A percentile compares a stretch with the other conserved stretches of the same genome.
Evolutionary conservation across 208 protist species (phyloP).

Genomic region (Trypanosoma platydactyli): DNA sequence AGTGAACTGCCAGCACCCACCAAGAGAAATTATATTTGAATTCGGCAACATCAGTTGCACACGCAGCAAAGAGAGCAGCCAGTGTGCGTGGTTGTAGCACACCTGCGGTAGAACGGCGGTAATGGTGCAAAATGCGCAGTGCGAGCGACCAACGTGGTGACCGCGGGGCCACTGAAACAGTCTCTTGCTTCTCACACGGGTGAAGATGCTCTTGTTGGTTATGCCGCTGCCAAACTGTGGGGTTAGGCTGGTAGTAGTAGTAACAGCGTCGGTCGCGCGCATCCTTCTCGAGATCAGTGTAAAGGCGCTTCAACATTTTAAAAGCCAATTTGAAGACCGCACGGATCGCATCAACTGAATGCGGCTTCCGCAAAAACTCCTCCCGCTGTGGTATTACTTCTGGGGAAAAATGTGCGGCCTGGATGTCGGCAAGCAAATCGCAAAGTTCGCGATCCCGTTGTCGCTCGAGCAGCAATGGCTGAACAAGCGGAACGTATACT

Average conservation of each 20-base stretch:
- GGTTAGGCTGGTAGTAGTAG: conserved; percentile 21
- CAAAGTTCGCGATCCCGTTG: conserved; percentile 4
- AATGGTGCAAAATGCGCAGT: conserved; percentile 30
- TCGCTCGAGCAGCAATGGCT: conserved; percentile 12
- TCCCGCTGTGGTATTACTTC: conserved; percentile 31
- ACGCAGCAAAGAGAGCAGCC: conserved; percentile 26
- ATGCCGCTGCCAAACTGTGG: conserved; percentile 11
- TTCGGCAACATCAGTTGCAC: conserved; percentile 16
- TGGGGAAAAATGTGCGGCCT: conserved; percentile 31
- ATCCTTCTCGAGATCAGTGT: conserved; percentile 34
- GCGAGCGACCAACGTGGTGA: conserved; percentile 30
- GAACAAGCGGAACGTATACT: conserved; percentile 47
- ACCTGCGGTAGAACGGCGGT: conserved; percentile 16
- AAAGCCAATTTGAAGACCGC: conserved; percentile 24
- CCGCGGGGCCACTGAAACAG: background rate
- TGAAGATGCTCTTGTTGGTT: background rate
- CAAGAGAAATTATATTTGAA: background rate
- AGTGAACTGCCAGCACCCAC: conserved; percentile 26
- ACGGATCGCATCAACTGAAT: conserved; percentile 20
- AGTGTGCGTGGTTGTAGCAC: conserved; percentile 15
- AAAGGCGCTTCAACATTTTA: conserved; percentile 28
- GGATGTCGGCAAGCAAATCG: conserved; percentile 30
- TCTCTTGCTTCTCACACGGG: background rate
- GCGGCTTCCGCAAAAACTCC: conserved; percentile 24
- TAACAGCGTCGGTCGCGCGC: conserved; percentile 20